Base-by-base conservation (phyloP, 768 basidiomycete genomes). In the Clavaria fumosa region DNA sequence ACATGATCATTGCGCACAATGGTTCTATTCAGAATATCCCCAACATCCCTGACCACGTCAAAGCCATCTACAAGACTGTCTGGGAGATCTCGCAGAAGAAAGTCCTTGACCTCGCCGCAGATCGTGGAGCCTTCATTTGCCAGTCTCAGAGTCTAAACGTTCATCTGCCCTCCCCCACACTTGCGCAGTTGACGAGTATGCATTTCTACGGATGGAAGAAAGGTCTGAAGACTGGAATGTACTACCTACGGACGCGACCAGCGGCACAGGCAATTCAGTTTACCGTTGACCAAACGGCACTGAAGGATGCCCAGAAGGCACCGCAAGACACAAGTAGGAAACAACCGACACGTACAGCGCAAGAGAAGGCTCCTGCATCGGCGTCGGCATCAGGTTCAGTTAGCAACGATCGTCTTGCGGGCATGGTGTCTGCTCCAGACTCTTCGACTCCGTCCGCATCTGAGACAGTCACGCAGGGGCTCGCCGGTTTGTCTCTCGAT, bases 171-270 rank as follows among this genome's bases (percentile, higher is more conserved):
- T 65, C 79, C 26, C 93, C 93, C 21, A 88, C 88, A 3, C 64
- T 78, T 41, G 86, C 86, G 6, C 93, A 99, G 57, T 66, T 99
- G 44, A 91, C 89, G 26, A 83, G 79, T 43, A 90, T 90, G 88
- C 89, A 91, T 58, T 93, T 91, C 67, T 96, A 96, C 54, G 95
- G 90, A n/a, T 97, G 95, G 95, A 93, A 93, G 72, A 88, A 88
- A 62, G 95, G 95, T 23, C 62, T 99, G 52, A 99, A 99, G 73
- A 99, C 95, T 1, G 95, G 93, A 47, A 91, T 93, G 85, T 90
- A 89, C 62, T 97, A 99, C 59, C 70, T 99, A 35, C 75, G 95
- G 38, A 96, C 95, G 23, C 73, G 86, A 37, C 86, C 95, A 4
- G 90, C 91, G 6, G 85, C 88, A 9, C 80, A 88, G 51, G 95